Conservation (phyloP, 208 protist genomes). For the Kentomonas sorsogonicus region DNA sequence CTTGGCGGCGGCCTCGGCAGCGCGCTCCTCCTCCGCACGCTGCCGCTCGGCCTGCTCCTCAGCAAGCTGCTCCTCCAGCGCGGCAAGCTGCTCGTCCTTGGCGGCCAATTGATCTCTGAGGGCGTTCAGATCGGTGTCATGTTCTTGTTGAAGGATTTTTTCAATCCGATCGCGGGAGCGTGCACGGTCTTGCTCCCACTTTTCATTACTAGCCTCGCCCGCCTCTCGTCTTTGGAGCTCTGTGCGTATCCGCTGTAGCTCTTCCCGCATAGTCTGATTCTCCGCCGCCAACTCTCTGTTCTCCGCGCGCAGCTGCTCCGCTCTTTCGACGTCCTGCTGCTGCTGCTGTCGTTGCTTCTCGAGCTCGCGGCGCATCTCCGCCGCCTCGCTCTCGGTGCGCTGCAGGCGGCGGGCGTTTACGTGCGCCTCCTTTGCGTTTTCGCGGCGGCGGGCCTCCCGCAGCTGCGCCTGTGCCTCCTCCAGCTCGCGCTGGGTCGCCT, state of each 20-base stretch:
- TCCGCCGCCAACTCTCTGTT: no score
- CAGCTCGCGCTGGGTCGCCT: neutral
- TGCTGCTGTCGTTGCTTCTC: no score
- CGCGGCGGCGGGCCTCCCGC: neutral
- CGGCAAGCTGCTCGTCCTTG: neutral
- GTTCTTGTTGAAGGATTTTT: conserved; percentile 2
- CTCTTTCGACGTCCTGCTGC: no score
- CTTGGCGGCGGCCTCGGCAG: neutral
- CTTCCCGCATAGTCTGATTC: no score
- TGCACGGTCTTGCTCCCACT: no score
- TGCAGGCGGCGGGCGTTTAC: neutral
- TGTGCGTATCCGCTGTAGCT: no score
- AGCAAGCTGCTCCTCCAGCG: neutral
- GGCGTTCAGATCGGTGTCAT: neutral
- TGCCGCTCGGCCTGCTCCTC: neutral
- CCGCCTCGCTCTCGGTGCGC: no score
- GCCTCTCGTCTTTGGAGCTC: no score
- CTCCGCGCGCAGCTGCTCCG: no score
- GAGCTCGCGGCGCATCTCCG: no score
- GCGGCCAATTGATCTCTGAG: neutral
- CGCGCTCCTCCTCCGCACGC: neutral
- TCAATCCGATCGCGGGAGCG: no score
- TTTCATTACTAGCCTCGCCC: no score
- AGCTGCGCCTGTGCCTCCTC: conserved; percentile 8
- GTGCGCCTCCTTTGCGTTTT: neutral